Evolutionary conservation across 257 asterid species (phyloP).

Genomic region (Rauvolfia tetraphylla): DNA sequence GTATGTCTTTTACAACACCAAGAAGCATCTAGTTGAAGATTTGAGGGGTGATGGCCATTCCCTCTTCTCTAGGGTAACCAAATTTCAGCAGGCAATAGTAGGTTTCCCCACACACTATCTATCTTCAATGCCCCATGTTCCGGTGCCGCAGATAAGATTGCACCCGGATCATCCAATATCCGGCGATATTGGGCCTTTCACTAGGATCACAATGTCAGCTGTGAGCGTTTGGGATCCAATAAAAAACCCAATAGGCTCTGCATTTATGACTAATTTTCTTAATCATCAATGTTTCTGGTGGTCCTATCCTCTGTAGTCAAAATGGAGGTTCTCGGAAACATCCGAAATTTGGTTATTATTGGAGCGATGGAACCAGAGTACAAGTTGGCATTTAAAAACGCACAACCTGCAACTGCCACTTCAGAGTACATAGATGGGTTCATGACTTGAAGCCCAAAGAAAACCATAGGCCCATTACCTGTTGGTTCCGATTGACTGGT

Average conservation of each 20-base stretch:
- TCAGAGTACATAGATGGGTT: background rate
- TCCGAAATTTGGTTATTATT: background rate
- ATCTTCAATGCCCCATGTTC: too few relatives aligned
- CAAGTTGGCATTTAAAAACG: background rate
- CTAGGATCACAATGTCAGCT: background rate
- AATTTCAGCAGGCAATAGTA: background rate
- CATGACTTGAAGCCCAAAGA: slow-evolving; percentile 13
- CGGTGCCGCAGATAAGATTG: too few relatives aligned
- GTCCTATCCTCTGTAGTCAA: background rate
- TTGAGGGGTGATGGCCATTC: background rate
- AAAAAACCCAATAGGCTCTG: slow-evolving; percentile 9
- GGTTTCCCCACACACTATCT: background rate
- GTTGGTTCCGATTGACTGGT: slow-evolving; percentile 5
- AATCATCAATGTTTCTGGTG: background rate
- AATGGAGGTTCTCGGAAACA: background rate
- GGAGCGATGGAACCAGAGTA: too few relatives aligned
- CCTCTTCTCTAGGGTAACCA: background rate
- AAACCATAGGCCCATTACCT: background rate
- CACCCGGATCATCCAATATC: too few relatives aligned
- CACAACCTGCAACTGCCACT: background rate
- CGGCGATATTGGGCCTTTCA: background rate
- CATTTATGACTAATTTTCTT: background rate
- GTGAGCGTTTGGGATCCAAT: background rate
- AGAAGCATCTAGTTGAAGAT: background rate
- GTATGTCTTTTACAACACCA: too few relatives aligned